Evolutionary conservation across 495 filamentous ascomycete genomes (phyloP), one percentile per base, ranked within the genome.

Genomic region (Tetracladium marchalianum): DNA sequence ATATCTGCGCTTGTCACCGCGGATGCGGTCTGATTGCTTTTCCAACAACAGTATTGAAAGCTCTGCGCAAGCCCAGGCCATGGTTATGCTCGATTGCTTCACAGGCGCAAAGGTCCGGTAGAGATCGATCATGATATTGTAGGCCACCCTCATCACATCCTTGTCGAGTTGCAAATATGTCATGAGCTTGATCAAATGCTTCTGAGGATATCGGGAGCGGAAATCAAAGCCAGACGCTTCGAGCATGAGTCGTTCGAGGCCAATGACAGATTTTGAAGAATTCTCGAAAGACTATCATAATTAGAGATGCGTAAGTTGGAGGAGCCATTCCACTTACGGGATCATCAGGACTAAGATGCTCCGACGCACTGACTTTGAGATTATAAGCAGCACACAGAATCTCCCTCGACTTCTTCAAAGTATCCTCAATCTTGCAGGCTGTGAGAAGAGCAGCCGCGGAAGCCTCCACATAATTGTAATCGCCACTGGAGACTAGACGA

Each of bases 361-460:
- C 89, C 15, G 78, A 69, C 9, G 80, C 70, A 8, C 81, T 47
- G 22, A 77, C 65, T 58, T 85, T 88, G 15, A 95, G 63, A 52
- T 96, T 97, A 66, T 90, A 85, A 4, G 84, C 82, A 6, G 89
- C 89, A 49, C 86, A 92, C 5, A 96, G 69, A 47, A 98, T 92
- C 44, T 98, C 92, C 41, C 78, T 78, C 13, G 87, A 94, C 67
- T 97, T 97, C 67, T 98, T 97, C 39, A 97, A 71, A 1, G 92
- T 97, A 60, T 98, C 92, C 58, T 98, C 92, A 37, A 90, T 88
- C 64, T 98, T 98, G 75, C 90, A 96, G 32, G 89, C 89, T 13
- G 84, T 82, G 56, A 97, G 90, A 27, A 98, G 70, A 24, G 86
- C 80, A 11, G 92, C 90, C 0, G 89, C 77, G 3, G 89, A 86